Evolutionary conservation across 495 filamentous ascomycete species (phyloP), one percentile per base, ranked within the genome.

Genomic region (Podospora australis): DNA sequence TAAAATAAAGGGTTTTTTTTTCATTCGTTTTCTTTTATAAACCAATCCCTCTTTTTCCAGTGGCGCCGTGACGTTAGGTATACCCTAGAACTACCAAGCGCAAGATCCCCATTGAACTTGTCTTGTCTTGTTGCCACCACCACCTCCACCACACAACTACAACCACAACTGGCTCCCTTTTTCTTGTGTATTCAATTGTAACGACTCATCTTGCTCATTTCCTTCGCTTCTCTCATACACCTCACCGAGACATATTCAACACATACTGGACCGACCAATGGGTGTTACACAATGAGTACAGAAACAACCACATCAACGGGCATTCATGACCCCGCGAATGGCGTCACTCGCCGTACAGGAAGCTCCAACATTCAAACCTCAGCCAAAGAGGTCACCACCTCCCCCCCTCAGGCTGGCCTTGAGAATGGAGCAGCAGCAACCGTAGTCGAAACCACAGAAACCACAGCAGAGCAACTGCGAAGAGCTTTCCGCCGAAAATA

Each of bases 401-500:
- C n/a, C n/a, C n/a, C n/a, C 22, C 32, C 34, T 23, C n/a, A n/a
- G n/a, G 35, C 14, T n/a, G 38, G 22, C n/a, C 10, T 26, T 26
- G 17, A 45, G 17, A 24, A 22, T 19, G n/a, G 29, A 35, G 32
- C 34, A 17, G 13, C 35, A 19, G n/a, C 41, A 50, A 21, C 49
- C 25, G 3, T 41, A 17, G 21, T 23, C 24, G 17, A 14, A 13
- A 19, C 19, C 2, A 20, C 20, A 7, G 8, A 13, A 3, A 51
- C 38, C 16, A 34, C 42, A 3, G 13, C 19, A 0, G 32, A 56
- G 39, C 42, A 60, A 38, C 26, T 62, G n/a, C 50, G 44, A 24
- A 61, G 39, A 49, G 44, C 53, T 1, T 58, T 61, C 24, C 55
- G 54, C n/a, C 60, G 39, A 19, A 87, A 86, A 64, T 97, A 96